These are phyloP conservation scores for Crataegus laevigata DNA, from an alignment of 306 rosid species.

Conservation along the genomic window DNA sequence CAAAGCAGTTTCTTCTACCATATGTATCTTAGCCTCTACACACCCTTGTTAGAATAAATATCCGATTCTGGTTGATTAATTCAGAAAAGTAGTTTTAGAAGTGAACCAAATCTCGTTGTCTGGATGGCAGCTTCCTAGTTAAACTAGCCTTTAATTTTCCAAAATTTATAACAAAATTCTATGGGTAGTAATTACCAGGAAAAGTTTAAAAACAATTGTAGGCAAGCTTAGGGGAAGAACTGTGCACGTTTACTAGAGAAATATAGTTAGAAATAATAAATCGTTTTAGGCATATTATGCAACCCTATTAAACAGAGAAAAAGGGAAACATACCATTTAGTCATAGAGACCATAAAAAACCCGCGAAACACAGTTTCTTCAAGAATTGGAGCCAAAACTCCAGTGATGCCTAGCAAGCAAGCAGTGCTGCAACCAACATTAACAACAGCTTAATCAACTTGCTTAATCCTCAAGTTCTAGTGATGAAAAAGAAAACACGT, in stretches of 20 bases:
- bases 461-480: not conserved
- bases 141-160: not conserved
- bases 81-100: not conserved
- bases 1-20: not conserved
- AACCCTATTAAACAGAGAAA: not conserved
- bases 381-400: conserved; percentile 89
- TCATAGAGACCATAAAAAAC: conserved; percentile 77
- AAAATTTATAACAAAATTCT: not conserved
- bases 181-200: not conserved
- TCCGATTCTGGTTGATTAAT: not conserved
- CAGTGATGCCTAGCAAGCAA: conserved; percentile 81
- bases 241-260: not conserved
- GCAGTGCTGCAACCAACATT: conserved; percentile 66
- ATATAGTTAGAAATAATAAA: not conserved
- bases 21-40: not conserved
- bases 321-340: conserved; percentile 61
- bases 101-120: not conserved
- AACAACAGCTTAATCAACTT: conserved; percentile 5
- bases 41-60: not conserved
- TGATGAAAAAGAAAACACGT: not conserved
- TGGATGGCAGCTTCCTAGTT: not conserved
- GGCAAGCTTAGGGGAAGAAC: not conserved
- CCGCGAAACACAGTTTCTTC: conserved; percentile 94
- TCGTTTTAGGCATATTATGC: not conserved
- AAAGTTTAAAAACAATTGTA: not conserved